Evolutionary conservation across 2,329 filamentous ascomycete genomes (phyloP), one percentile per base, ranked within the genome.

Genomic region (Myriosclerotinia curreyana): DNA sequence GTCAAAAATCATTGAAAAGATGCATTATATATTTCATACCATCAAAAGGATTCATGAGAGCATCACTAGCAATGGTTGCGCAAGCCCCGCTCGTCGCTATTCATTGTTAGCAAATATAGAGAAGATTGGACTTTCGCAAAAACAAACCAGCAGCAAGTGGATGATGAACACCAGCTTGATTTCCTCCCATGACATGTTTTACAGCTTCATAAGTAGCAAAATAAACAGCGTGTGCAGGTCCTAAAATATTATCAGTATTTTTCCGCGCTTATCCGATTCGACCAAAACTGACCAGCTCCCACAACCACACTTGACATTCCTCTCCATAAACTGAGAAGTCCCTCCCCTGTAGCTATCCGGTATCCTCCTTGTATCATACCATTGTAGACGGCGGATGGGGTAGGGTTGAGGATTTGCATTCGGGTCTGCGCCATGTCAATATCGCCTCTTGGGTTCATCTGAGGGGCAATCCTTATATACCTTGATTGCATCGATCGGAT

Each of bases 11-110:
- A 17, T 9, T 5, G 25, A 12, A 40, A 17, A 55, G 28, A 36
- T 49, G 7, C 20, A 9, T 42, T 1, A 36, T 22, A n/a, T 20
- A 22, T 36, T 42, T 31, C 49, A 49, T 83, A 96, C 92, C 92
- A 79, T 99, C 95, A 76, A 99, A 99, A 28, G 95, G 95, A 75
- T 98, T 99, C 95, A 99, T 99, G 70, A 99, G 86, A 62, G 95
- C 95, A 81, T 99, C 95, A 76, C 93, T 97, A 44, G 94, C 91
- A 76, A 98, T 97, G 9, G 95, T 98, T 69, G 95, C 95, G 72
- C 91, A 91, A 66, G 95, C 94, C 78, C 95, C 95, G 75, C 92
- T 96, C 68, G 92, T 89, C 67, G 92, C 95, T 96, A 75, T 65
- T 65, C 56, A 62, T 66, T 51, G 73, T 81, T 71, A 82, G 78